Evolutionary conservation across 352 stramenopile species (phyloP).

Genomic region (Elongisporangium undulatum): DNA sequence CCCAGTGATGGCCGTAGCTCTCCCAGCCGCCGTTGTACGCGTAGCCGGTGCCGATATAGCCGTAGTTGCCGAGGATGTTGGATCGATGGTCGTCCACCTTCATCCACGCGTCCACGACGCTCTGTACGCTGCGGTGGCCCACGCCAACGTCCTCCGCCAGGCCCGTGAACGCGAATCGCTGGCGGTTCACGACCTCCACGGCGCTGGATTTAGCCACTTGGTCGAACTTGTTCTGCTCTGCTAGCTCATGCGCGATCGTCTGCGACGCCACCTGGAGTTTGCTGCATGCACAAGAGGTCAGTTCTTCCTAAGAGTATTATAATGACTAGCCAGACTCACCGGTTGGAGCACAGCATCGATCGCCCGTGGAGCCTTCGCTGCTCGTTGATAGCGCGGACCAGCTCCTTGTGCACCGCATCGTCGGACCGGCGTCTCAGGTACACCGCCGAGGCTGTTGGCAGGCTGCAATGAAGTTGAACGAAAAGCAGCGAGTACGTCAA

Average conservation of each 20-base stretch:
- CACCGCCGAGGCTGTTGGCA: background rate
- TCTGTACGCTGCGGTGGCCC: background rate
- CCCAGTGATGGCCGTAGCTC: background rate
- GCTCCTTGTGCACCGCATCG: background rate
- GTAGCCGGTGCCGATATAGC: background rate
- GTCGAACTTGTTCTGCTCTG: background rate
- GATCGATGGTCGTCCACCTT: background rate
- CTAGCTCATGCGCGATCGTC: background rate
- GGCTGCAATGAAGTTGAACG: background rate
- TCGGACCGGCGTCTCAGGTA: background rate
- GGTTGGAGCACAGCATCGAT: background rate
- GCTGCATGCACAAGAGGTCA: background rate
- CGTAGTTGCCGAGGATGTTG: background rate
- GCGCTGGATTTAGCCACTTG: background rate
- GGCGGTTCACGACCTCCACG: background rate
- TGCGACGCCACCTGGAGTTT: background rate
- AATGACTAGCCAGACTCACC: too few species aligned
- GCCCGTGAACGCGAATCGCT: background rate
- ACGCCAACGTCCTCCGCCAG: background rate
- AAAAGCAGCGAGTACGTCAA: background rate
- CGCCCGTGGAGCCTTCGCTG: background rate
- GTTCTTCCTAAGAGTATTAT: too few species aligned
- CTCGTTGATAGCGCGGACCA: background rate
- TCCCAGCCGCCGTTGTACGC: background rate
- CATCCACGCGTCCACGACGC: background rate